Evolutionary conservation across 345 rosid genomes (phyloP).

Genomic region (Arabis alpina): DNA sequence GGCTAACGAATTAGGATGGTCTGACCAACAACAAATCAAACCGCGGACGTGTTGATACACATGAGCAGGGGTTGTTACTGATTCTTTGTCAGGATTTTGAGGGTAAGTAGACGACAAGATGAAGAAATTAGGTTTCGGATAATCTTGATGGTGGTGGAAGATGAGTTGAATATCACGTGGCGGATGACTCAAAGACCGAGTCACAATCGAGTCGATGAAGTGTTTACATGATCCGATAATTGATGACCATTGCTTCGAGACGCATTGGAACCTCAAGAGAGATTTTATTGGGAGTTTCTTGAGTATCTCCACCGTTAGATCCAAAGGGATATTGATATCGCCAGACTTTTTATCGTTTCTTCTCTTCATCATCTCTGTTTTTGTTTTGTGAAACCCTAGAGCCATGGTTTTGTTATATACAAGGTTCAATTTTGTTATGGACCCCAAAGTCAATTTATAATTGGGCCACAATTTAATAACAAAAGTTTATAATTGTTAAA

Average conservation of each 20-base stretch:
- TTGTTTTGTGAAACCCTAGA: too few relatives aligned
- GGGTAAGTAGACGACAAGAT: background rate
- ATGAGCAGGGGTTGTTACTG: too few relatives aligned
- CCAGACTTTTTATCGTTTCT: too few relatives aligned
- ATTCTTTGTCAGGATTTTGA: background rate
- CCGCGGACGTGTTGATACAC: background rate
- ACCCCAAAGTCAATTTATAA: too few relatives aligned
- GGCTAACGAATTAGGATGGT: background rate
- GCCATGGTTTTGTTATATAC: too few relatives aligned
- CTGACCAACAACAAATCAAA: background rate
- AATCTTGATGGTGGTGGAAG: too few relatives aligned
- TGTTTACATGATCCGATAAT: background rate
- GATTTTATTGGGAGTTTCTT: background rate
- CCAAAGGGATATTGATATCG: background rate
- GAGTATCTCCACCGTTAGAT: conserved; percentile 8
- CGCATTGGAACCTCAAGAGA: background rate
- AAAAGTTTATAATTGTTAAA: too few relatives aligned
- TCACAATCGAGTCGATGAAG: background rate
- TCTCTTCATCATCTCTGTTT: too few relatives aligned
- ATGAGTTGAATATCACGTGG: background rate
- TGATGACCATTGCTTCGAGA: background rate
- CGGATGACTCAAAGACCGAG: conserved; percentile 1
- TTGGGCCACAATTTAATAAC: too few relatives aligned
- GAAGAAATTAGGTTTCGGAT: background rate
- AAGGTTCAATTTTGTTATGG: too few relatives aligned